Evolutionary conservation across 371 early-diverging fungal species (phyloP).

Genomic region (Funneliformis caledonium): DNA sequence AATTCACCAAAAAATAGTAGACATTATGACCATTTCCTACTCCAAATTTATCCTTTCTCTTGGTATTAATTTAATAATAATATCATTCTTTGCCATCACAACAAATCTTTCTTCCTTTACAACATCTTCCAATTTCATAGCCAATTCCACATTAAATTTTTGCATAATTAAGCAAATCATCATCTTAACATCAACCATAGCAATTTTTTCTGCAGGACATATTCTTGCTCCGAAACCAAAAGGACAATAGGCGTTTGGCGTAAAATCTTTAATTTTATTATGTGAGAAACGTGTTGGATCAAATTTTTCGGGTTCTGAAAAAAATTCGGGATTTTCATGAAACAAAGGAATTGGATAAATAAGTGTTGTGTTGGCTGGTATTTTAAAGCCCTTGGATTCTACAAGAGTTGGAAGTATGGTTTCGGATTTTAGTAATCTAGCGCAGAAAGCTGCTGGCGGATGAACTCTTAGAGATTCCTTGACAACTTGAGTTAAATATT

Average conservation of each 20-base stretch:
- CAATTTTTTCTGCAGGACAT: conserved; percentile 21
- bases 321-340: conserved; percentile 1
- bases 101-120: conserved; percentile 24
- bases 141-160: conserved; percentile 22
- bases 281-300: conserved; percentile 9
- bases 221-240: conserved; percentile 31
- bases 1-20: too few species aligned
- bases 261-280: background rate
- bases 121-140: conserved; percentile 2
- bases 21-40: too few species aligned
- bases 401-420: background rate
- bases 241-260: conserved; percentile 18
- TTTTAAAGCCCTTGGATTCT: background rate
- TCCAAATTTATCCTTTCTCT: background rate
- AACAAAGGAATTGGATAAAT: conserved; percentile 19
- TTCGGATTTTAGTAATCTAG: conserved; percentile 5
- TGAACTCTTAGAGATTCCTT: conserved; percentile 29
- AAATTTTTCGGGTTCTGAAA: background rate
- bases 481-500: conserved; percentile 27
- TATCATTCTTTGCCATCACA: conserved; percentile 33
- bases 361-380: background rate
- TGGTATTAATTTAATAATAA: conserved; percentile 5
- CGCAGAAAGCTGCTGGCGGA: background rate
- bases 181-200: conserved; percentile 20
- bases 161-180: conserved; percentile 3